Evolutionary conservation across 768 basidiomycete species (phyloP).

Genomic region (Psilocybe cyanescens): DNA sequence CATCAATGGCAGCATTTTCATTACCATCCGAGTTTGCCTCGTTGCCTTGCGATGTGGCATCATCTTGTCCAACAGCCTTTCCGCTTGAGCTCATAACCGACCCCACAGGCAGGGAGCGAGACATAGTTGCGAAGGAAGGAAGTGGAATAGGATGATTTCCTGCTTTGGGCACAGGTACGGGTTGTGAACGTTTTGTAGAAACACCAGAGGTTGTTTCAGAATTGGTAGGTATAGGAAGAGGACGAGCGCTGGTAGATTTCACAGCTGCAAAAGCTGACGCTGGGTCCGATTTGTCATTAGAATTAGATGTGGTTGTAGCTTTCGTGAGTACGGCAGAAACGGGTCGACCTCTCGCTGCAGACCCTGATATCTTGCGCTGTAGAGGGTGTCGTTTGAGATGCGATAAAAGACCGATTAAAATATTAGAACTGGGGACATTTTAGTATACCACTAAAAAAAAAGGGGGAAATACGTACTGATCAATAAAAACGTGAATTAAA

Average conservation of each 20-base stretch:
- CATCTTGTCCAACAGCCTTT: not conserved
- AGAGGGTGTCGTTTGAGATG: constrained; percentile 55
- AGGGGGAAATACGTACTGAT: constrained; percentile 49
- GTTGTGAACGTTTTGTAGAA: constrained; percentile 4
- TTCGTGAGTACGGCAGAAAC: constrained; percentile 20
- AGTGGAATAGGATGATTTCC: constrained; percentile 34
- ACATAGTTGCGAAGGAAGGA: constrained; percentile 44
- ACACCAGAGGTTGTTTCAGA: constrained; percentile 5
- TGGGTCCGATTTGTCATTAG: constrained; percentile 13
- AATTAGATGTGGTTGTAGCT: constrained; percentile 8
- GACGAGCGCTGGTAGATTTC: constrained; percentile 21
- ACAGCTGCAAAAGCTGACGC: constrained; percentile 26
- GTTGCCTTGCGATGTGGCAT: not conserved
- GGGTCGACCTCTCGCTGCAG: constrained; percentile 15
- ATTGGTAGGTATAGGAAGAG: constrained; percentile 22
- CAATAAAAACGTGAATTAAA: constrained; percentile 54
- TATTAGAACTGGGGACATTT: constrained; percentile 73
- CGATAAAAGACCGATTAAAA: constrained; percentile 80
- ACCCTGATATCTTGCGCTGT: constrained; percentile 10
- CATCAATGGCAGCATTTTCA: constrained; percentile 16
- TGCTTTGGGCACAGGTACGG: constrained; percentile 7
- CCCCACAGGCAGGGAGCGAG: constrained; percentile 28
- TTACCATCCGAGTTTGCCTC: constrained; percentile 29
- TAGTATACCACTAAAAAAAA: constrained; percentile 6
- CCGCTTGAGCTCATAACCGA: constrained; percentile 17